Conservation (phyloP, 768 basidiomycete genomes). For the Serendipita sp. region DNA sequence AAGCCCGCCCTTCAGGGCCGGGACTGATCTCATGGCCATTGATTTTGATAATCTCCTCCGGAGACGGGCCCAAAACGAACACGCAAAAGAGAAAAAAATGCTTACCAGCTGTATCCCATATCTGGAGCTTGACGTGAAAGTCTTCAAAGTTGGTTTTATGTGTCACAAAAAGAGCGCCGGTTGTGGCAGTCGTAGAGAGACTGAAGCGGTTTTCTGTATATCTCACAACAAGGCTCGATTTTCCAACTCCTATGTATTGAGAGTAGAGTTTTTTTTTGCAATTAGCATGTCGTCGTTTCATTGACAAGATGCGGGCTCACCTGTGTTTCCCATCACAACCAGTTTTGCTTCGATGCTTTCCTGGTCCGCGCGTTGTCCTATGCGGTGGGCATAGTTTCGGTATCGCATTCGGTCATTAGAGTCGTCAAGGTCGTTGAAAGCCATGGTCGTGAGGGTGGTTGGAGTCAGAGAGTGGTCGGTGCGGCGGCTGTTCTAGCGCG, state of each 20-base stretch:
- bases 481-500: too few relatives aligned
- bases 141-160: conserved; percentile 81
- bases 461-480: neutral
- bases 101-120: conserved; percentile 34
- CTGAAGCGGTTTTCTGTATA: conserved; percentile 85
- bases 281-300: too few relatives aligned
- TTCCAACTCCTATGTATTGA: conserved; percentile 54
- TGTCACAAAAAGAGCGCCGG: conserved; percentile 84
- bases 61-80: neutral
- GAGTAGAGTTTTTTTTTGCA: neutral
- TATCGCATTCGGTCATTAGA: neutral
- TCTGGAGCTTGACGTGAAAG: conserved; percentile 48
- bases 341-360: conserved; percentile 81
- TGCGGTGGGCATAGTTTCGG: conserved; percentile 5
- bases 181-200: conserved; percentile 77
- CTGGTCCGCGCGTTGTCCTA: neutral
- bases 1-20: neutral
- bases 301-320: conserved; percentile 19
- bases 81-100: neutral
- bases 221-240: conserved; percentile 78
- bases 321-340: conserved; percentile 80
- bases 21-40: conserved; percentile 1
- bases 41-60: neutral
- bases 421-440: neutral
- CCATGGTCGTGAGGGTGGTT: neutral